Conservation (phyloP, 331 rosid genomes). For the Acacia concinna region DNA sequence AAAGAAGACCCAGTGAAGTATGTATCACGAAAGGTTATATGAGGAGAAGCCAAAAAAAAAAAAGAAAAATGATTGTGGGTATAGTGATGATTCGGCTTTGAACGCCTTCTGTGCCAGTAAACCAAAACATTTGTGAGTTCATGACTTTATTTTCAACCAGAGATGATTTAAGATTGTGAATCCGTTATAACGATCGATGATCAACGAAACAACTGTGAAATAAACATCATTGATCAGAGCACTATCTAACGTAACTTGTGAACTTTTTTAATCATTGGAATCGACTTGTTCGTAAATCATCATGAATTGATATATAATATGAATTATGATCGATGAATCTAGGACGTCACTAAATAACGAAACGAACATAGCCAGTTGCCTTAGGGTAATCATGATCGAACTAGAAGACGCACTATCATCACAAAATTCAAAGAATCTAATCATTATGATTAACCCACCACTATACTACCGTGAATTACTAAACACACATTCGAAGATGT, state of each 20-base stretch:
- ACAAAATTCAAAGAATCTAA: not conserved
- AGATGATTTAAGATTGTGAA: not conserved
- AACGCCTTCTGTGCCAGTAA: not conserved
- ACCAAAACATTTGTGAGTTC: not conserved
- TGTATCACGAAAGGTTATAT: not conserved
- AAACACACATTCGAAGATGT: not conserved
- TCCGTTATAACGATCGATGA: not conserved
- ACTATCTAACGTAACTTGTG: not conserved
- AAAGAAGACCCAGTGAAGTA: not conserved
- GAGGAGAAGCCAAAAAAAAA: not conserved
- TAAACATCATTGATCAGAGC: conserved; percentile 25
- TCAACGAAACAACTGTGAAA: conserved; percentile 2
- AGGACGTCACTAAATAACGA: not conserved
- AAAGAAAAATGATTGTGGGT: not conserved
- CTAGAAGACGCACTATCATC: conserved; percentile 16
- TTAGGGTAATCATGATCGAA: conserved; percentile 30
- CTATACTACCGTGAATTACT: not conserved
- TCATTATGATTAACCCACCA: not conserved
- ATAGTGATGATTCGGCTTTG: not conserved
- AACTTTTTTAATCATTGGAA: not conserved
- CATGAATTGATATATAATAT: not conserved
- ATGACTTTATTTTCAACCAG: not conserved
- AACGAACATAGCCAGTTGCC: not conserved
- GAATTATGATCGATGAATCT: conserved; percentile 8
- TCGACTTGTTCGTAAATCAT: not conserved